phyloP scores from a whole-genome alignment of 2,329 filamentous ascomycete species.

The Trichophyton benhamiae region DNA sequence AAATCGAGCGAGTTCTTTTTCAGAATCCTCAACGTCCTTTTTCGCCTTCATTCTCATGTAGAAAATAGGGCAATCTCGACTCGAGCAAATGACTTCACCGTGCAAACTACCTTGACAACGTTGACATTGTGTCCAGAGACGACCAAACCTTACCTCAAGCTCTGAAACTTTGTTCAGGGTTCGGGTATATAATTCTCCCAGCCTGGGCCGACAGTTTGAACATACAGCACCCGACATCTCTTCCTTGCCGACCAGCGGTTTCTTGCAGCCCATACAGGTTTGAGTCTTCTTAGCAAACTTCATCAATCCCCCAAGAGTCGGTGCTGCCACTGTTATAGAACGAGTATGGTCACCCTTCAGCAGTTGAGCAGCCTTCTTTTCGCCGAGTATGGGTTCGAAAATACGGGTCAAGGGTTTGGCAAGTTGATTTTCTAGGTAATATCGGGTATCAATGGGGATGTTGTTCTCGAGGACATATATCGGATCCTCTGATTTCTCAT shows the following conservation, averaged over 20 bases:
- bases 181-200: conserved; percentile 89
- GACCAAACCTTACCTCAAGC: conserved; percentile 79
- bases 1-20: conserved; percentile 80
- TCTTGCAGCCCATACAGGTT: conserved; percentile 99
- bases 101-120: conserved; percentile 96
- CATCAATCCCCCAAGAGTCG: conserved; percentile 87
- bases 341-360: conserved; percentile 89
- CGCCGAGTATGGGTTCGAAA: conserved; percentile 93
- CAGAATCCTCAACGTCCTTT: conserved; percentile 93
- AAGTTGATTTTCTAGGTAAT: conserved; percentile 97
- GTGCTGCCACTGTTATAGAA: conserved; percentile 83
- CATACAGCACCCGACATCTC: conserved; percentile 82
- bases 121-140: conserved; percentile 97
- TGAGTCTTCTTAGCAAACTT: conserved; percentile 96
- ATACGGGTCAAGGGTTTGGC: conserved; percentile 89
- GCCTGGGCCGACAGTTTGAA: conserved; percentile 66
- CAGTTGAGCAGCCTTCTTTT: conserved; percentile 75
- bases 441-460: conserved; percentile 92
- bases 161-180: conserved; percentile 80
- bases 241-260: conserved; percentile 67
- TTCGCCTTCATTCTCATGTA: conserved; percentile 99
- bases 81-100: conserved; percentile 94
- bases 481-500: conserved; percentile 92
- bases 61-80: conserved; percentile 95
- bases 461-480: conserved; percentile 97